Evolutionary conservation across 345 rosid species (phyloP).

Genomic region (Hibiscus mutabilis): DNA sequence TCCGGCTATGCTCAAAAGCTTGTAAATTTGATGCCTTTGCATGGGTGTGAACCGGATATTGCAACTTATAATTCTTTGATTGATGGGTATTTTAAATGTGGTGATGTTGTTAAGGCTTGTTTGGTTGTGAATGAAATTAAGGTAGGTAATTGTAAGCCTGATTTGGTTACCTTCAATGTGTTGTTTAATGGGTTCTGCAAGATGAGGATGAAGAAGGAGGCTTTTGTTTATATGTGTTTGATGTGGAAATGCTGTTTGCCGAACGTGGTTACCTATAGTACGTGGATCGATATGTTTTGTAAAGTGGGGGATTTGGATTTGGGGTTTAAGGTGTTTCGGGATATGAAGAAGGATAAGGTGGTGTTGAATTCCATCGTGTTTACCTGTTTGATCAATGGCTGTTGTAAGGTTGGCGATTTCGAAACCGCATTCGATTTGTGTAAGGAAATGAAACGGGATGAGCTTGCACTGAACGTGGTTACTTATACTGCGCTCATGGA

Average conservation of each 20-base stretch:
- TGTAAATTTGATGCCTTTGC: constrained; percentile 24
- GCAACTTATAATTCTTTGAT: constrained; percentile 39
- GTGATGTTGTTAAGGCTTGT: constrained; percentile 24
- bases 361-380: constrained; percentile 32
- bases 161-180: constrained; percentile 36
- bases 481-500: constrained; percentile 31
- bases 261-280: constrained; percentile 35
- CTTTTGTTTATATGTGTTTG: constrained; percentile 34
- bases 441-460: constrained; percentile 24
- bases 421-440: constrained; percentile 28
- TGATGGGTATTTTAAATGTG: constrained; percentile 33
- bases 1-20: constrained; percentile 28
- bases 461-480: constrained; percentile 27
- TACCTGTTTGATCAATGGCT: constrained; percentile 45
- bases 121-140: constrained; percentile 20
- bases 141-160: constrained; percentile 23
- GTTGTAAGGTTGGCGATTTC: constrained; percentile 30
- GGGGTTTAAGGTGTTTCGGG: constrained; percentile 23
- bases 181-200: constrained; percentile 43
- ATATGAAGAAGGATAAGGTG: constrained; percentile 31
- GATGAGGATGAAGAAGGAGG: constrained; percentile 25
- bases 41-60: constrained; percentile 31
- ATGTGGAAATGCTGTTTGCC: constrained; percentile 37
- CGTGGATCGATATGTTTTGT: constrained; percentile 37
- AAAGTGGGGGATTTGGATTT: constrained; percentile 22